These are phyloP conservation scores for Rhizopogon roseolus DNA, from an alignment of 768 basidiomycete species.

Conservation along the genomic window DNA sequence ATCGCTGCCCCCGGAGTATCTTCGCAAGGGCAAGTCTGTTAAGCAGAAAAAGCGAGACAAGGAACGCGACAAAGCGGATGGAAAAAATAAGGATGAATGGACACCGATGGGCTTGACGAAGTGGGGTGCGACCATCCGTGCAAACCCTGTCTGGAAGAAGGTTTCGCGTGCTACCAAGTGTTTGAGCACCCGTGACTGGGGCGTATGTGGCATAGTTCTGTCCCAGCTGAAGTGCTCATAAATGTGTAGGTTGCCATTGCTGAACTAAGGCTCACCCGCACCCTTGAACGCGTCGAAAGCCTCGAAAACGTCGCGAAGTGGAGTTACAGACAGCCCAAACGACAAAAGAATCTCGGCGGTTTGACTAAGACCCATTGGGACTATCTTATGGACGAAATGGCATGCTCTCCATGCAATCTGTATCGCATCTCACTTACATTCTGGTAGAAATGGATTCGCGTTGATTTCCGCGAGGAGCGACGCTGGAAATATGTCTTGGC, in stretches of 20 bases:
- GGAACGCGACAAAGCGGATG: conserved; percentile 31
- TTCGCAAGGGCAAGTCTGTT: conserved; percentile 41
- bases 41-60: conserved; percentile 53
- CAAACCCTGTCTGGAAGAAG: conserved; percentile 73
- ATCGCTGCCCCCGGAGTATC: conserved; percentile 49
- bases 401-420: conserved; percentile 7
- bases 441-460: conserved; percentile 90
- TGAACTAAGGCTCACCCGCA: conserved; percentile 73
- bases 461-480: conserved; percentile 91
- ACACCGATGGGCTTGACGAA: conserved; percentile 57
- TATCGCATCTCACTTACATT: background rate
- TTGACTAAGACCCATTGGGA: conserved; percentile 89
- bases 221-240: conserved; percentile 1
- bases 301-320: conserved; percentile 79
- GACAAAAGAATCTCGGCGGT: conserved; percentile 76
- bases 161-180: conserved; percentile 72
- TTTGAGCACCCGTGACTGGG: conserved; percentile 77
- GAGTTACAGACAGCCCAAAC: conserved; percentile 95
- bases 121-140: conserved; percentile 71
- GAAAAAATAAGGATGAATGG: conserved; percentile 56
- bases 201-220: conserved; percentile 40
- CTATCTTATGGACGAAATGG: conserved; percentile 95
- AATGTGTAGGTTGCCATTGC: conserved; percentile 62
- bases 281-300: conserved; percentile 79
- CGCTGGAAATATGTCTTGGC: conserved; percentile 89